Evolutionary conservation across 495 filamentous ascomycete genomes (phyloP).

Genomic region (Penicillium taxi): DNA sequence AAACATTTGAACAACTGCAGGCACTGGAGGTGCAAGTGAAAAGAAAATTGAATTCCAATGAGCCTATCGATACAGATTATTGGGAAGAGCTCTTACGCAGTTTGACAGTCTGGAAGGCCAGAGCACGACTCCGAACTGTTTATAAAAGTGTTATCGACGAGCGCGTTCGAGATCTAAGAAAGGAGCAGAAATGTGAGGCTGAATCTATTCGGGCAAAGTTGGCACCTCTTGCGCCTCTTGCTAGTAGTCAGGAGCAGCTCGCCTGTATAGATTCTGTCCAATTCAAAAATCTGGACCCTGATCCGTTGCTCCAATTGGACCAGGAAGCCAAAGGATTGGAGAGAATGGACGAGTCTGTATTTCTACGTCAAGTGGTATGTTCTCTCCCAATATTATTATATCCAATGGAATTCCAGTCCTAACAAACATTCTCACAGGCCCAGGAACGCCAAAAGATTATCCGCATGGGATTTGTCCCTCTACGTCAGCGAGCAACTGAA

Average conservation of each 20-base stretch:
- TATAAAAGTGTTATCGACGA: conserved; percentile 71
- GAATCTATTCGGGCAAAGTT: conserved; percentile 51
- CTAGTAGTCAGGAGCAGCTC: conserved; percentile 5
- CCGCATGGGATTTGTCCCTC: conserved; percentile 63
- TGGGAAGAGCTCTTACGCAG: conserved; percentile 90
- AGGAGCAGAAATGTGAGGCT: conserved; percentile 66
- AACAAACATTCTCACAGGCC: conserved; percentile 35
- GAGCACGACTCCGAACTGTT: conserved; percentile 73
- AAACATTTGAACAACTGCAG: conserved; percentile 79
- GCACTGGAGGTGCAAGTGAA: conserved; percentile 77
- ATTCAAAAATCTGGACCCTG: conserved; percentile 52
- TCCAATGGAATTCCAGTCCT: too few species aligned
- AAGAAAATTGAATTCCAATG: conserved; percentile 74
- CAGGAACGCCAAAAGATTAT: conserved; percentile 56
- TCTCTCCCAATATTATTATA: too few species aligned
- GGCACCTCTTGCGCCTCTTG: conserved; percentile 32
- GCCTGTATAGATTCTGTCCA: conserved; percentile 11
- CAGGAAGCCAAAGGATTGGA: conserved; percentile 61
- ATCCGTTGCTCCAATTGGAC: conserved; percentile 60
- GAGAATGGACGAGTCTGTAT: conserved; percentile 52
- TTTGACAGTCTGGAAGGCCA: conserved; percentile 82
- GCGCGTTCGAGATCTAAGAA: conserved; percentile 57
- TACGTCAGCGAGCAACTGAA: conserved; percentile 45
- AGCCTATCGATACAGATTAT: conserved; percentile 93
- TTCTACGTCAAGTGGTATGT: conserved; percentile 52